phyloP scores from a whole-genome alignment of 1,284 basidiomycete genomes.

The Ceratobasidium sp. region DNA sequence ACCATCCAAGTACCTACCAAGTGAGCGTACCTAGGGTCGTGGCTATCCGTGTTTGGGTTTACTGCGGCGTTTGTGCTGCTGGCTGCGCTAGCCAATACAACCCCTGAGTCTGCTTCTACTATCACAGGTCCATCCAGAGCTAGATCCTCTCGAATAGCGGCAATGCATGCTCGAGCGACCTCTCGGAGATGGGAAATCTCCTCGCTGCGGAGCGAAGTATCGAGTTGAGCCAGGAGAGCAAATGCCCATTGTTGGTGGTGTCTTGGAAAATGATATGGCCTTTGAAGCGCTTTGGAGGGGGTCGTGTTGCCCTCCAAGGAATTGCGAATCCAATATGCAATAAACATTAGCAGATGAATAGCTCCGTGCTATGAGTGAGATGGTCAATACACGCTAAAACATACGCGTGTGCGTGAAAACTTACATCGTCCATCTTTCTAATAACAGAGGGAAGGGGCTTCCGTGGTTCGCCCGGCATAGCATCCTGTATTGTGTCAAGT shows the following conservation, averaged over 20 bases:
- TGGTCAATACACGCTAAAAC: not conserved
- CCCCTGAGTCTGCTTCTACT: conserved; percentile 12
- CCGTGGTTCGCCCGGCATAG: conserved; percentile 20
- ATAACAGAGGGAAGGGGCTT: conserved; percentile 42
- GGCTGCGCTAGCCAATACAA: conserved; percentile 4
- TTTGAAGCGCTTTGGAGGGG: conserved; percentile 1
- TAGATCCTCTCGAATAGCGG: conserved; percentile 9
- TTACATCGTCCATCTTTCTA: conserved; percentile 47
- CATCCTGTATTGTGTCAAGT: not conserved
- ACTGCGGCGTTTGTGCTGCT: not conserved
- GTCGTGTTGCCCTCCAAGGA: conserved; percentile 34
- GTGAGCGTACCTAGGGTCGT: conserved; percentile 27
- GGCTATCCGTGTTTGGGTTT: conserved; percentile 6
- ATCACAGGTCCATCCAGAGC: conserved; percentile 14
- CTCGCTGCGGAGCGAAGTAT: conserved; percentile 42
- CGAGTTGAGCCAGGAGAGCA: conserved; percentile 46
- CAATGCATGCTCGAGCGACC: conserved; percentile 45
- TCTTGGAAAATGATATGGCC: conserved; percentile 30
- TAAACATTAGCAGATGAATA: conserved; percentile 47
- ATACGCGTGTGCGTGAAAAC: not conserved
- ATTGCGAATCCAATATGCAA: conserved; percentile 46
- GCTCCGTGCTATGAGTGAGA: conserved; percentile 26
- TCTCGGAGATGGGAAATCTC: conserved; percentile 47
- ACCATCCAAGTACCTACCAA: conserved; percentile 46
- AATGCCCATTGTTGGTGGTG: conserved; percentile 48